A percentile compares a stretch with the other conserved stretches of the same genome.
phyloP scores from a whole-genome alignment of 495 filamentous ascomycete species.

The Penicillium paxilli region DNA sequence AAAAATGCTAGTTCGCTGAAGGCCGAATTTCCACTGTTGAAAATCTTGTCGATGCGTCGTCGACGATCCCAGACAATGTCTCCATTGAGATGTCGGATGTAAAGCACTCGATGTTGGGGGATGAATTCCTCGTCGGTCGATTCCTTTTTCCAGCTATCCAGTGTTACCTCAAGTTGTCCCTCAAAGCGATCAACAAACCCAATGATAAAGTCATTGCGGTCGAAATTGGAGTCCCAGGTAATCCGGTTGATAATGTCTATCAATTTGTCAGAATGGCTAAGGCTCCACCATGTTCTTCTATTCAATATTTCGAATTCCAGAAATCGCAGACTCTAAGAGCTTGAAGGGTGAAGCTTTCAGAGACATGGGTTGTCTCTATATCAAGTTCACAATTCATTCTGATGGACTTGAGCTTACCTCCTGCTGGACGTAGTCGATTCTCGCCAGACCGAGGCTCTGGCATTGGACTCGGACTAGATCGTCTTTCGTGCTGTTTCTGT shows the following conservation, averaged over 20 bases:
- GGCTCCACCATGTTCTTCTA: too few species aligned
- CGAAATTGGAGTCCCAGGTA: conserved; percentile 66
- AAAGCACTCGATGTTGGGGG: conserved; percentile 75
- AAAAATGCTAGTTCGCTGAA: conserved; percentile 37
- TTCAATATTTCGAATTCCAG: too few species aligned
- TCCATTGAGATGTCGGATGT: conserved; percentile 59
- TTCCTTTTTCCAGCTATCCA: conserved; percentile 71
- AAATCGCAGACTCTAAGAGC: too few species aligned
- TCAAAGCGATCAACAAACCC: conserved; percentile 76
- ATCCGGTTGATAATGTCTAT: conserved; percentile 71
- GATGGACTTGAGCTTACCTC: conserved; percentile 7
- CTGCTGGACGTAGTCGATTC: conserved; percentile 20
- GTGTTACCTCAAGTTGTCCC: conserved; percentile 60
- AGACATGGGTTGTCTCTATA: background rate
- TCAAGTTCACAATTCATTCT: background rate
- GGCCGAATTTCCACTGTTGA: conserved; percentile 55
- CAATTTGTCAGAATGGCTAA: background rate
- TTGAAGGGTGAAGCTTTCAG: too few species aligned
- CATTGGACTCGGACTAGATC: background rate
- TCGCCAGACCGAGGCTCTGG: conserved; percentile 7
- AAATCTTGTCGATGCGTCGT: conserved; percentile 56
- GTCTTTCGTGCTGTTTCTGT: background rate
- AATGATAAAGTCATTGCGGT: conserved; percentile 64
- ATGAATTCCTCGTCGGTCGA: conserved; percentile 84
- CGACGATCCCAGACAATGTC: conserved; percentile 58